phyloP scores from a whole-genome alignment of 352 stramenopile species.

The Phytophthora pseudosyringae region DNA sequence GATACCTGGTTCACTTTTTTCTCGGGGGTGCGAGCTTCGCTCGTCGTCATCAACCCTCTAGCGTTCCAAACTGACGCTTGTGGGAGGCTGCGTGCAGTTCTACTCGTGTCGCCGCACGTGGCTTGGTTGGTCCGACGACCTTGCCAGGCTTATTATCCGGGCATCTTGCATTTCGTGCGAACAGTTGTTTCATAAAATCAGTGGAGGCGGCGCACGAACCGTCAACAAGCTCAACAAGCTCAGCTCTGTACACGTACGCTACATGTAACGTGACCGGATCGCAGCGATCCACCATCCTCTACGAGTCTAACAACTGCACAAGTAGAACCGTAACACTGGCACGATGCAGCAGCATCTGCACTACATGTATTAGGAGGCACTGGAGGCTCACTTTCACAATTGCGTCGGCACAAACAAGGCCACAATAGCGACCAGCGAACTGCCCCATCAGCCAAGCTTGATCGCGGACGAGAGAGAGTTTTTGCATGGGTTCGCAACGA shows the following conservation, averaged over 20 bases:
- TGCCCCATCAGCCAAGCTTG: not conserved
- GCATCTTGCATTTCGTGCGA: constrained; percentile 3
- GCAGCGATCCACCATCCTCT: constrained; percentile 6
- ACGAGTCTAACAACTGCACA: constrained; percentile 2
- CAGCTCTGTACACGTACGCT: no score
- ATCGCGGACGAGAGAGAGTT: not conserved
- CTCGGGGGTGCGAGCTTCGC: no score
- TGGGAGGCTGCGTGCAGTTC: no score
- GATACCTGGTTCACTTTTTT: no score
- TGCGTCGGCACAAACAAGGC: constrained; percentile 15
- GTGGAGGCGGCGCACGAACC: no score
- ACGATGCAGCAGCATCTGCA: not conserved
- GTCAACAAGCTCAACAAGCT: no score
- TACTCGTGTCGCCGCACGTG: not conserved
- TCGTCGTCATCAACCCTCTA: no score
- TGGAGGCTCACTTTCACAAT: constrained; percentile 18
- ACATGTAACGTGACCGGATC: constrained; percentile 14
- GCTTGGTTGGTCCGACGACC: no score
- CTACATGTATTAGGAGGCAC: not conserved
- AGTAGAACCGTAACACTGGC: constrained; percentile 7
- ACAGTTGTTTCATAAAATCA: constrained; percentile 28
- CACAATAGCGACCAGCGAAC: not conserved
- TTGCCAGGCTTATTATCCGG: no score
- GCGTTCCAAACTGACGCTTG: no score
- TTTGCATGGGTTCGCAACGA: not conserved